These are phyloP conservation scores for Ziziphus jujuba DNA, from an alignment of 306 rosid genomes.

Conservation along the genomic window DNA sequence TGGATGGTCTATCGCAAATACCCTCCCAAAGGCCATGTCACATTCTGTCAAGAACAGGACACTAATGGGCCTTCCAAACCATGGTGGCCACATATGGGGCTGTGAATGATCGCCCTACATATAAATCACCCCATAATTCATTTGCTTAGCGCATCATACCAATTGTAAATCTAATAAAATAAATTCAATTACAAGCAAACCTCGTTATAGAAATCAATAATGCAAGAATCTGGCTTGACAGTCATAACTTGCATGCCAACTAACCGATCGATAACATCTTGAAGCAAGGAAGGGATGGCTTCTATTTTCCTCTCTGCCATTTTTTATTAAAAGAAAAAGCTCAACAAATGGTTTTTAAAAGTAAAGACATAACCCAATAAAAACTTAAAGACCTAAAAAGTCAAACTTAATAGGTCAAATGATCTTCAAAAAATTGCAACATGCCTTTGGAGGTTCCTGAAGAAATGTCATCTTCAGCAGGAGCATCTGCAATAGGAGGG, in stretches of 20 bases:
- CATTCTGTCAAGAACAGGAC: slow-evolving; percentile 80
- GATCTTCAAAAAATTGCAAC: slow-evolving; percentile 18
- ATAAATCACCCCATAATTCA: slow-evolving; percentile 28
- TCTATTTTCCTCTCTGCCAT: slow-evolving; percentile 74
- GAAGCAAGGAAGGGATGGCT: slow-evolving; percentile 73
- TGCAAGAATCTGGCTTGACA: slow-evolving; percentile 89
- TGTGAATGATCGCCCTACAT: slow-evolving; percentile 93
- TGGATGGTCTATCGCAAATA: slow-evolving; percentile 54
- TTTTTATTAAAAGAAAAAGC: slow-evolving; percentile 25
- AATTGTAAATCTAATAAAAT: not conserved
- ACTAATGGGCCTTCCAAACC: slow-evolving; percentile 87
- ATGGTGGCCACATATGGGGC: slow-evolving; percentile 70
- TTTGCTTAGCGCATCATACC: slow-evolving; percentile 20
- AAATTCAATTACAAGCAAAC: slow-evolving; percentile 33
- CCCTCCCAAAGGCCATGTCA: slow-evolving; percentile 83
- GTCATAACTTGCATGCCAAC: slow-evolving; percentile 52
- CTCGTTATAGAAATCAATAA: slow-evolving; percentile 88
- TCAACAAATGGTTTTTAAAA: not conserved
- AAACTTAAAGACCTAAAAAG: not conserved
- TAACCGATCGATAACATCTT: slow-evolving; percentile 71
- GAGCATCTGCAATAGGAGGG: slow-evolving; percentile 62
- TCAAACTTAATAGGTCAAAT: slow-evolving; percentile 17
- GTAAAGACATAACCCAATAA: not conserved
- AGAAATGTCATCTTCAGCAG: slow-evolving; percentile 57
- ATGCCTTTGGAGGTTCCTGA: slow-evolving; percentile 64